Conservation (phyloP, 2,329 filamentous ascomycete genomes). For the Fusarium armeniacum region DNA sequence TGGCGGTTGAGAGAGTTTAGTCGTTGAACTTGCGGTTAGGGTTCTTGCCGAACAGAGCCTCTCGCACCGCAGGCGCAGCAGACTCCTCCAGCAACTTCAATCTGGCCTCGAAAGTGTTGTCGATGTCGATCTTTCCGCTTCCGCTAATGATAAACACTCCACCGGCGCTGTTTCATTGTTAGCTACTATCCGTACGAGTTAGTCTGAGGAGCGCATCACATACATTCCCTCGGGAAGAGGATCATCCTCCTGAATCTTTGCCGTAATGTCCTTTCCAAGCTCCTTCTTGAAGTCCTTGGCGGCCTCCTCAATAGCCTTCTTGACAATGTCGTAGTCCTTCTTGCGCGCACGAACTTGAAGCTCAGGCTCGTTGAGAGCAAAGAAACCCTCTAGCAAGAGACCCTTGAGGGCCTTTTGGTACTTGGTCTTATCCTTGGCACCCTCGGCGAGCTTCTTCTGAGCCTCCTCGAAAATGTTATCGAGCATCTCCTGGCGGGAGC, state of each 20-base stretch:
- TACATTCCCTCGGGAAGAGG: conserved; percentile 86
- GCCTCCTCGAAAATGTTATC: conserved; percentile 90
- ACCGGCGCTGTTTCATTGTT: conserved; percentile 74
- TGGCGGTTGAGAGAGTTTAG: conserved; percentile 61
- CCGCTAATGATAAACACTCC: conserved; percentile 85
- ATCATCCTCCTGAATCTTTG: conserved; percentile 82
- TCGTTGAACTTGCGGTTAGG: conserved; percentile 96
- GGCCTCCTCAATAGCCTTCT: conserved; percentile 83
- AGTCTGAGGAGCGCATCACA: conserved; percentile 58
- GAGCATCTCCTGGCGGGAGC: conserved; percentile 89
- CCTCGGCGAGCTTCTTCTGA: conserved; percentile 75
- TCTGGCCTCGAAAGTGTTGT: conserved; percentile 97
- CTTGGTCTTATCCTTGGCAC: conserved; percentile 77
- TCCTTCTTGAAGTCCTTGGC: conserved; percentile 87
- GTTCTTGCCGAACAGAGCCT: conserved; percentile 93
- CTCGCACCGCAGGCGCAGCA: conserved; percentile 85
- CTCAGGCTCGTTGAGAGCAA: conserved; percentile 86
- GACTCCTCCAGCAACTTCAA: conserved; percentile 86
- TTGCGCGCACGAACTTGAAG: conserved; percentile 81
- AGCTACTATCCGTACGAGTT: conserved; percentile 25
- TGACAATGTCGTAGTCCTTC: conserved; percentile 80
- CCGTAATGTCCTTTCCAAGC: conserved; percentile 75
- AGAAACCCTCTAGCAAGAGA: conserved; percentile 89
- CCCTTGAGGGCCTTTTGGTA: conserved; percentile 84
- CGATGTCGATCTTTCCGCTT: conserved; percentile 94